Percentiles rank a stretch among this genome's conserved stretches.
Evolutionary conservation across 805 yeast species (phyloP).

Genomic region (Ogataea parapolymorpha): DNA sequence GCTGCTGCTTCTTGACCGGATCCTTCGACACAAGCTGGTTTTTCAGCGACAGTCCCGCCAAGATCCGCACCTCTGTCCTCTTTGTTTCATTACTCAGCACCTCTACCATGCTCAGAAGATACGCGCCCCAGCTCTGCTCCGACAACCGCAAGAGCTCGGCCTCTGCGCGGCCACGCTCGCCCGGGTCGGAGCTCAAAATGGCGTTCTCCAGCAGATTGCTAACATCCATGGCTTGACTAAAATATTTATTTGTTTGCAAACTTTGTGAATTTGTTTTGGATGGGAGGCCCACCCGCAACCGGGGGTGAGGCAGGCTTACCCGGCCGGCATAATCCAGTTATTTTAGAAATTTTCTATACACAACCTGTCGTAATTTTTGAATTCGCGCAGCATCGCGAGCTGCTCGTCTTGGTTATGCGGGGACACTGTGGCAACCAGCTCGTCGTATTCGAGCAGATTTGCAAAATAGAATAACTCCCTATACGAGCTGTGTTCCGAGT

Average conservation of each 20-base stretch:
- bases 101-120: conserved; percentile 63
- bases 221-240: conserved; percentile 48
- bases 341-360: conserved; percentile 16
- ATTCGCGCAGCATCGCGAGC: conserved; percentile 9
- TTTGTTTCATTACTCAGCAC: conserved; percentile 64
- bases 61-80: conserved; percentile 78
- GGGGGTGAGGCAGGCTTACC: conserved; percentile 2
- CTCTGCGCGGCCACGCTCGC: conserved; percentile 73
- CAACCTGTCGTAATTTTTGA: conserved; percentile 14
- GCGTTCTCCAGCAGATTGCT: conserved; percentile 75
- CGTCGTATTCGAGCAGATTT: conserved; percentile 43
- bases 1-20: conserved; percentile 49
- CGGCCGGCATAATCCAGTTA: not conserved
- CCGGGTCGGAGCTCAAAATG: conserved; percentile 63
- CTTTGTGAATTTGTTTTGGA: conserved; percentile 5
- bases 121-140: conserved; percentile 71
- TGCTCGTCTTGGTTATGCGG: conserved; percentile 21
- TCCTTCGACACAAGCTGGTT: conserved; percentile 87
- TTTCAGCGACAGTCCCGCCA: conserved; percentile 85
- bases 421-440: conserved; percentile 80
- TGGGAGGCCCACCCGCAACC: not conserved
- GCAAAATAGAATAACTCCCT: conserved; percentile 72
- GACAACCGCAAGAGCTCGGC: conserved; percentile 69
- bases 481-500: conserved; percentile 92
- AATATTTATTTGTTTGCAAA: conserved; percentile 9